Base-by-base conservation (phyloP, 768 basidiomycete genomes). In the Asterophora parasitica region DNA sequence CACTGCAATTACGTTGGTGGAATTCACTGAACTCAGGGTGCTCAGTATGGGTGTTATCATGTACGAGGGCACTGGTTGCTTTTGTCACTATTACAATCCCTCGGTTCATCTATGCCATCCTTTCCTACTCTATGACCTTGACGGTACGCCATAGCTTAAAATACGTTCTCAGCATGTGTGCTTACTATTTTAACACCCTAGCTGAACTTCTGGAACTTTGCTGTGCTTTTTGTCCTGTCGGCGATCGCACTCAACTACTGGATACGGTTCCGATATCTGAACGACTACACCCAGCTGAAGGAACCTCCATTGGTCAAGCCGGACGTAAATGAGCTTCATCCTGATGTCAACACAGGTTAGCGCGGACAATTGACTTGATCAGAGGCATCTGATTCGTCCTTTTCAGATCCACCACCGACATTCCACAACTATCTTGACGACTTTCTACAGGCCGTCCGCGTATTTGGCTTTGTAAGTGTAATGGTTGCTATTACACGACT, bases 391-490 rank as follows among this genome's bases (percentile, higher is more conserved):
- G 40, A 58, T 39, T n/a, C 32, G 16, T 30, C 47, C 48, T 12
- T 65, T 26, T 13, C 19, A 58, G 83, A 87, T 44, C 73, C 82
- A 11, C 79, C 81, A 0, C 79, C 87, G 10, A 77, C 87, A 1
- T 93, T 97, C 62, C 93, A 95, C 63, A 94, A 95, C 59, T 98
- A 98, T 58, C 76, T 98, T 20, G 95, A 98, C 63, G 96, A 99
- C 60, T 98, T 99, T 63, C 67, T 98, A 46, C 87, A 94, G 57
- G 96, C 96, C 9, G 90, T 99, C 48, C 81, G 94, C 39, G 90
- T 99, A 8, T 99, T 99, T 58, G 96, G 96, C 15, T 98, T 98
- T 63, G 76, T 93, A 52, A 64, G 77, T 71, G 7, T 10, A 9
- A 4, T 13, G 30, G 20, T 2, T 33, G 31, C 3, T 19, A 19